Evolutionary conservation across 2,329 filamentous ascomycete genomes (phyloP).

Genomic region (Bipolaris gigantea): DNA sequence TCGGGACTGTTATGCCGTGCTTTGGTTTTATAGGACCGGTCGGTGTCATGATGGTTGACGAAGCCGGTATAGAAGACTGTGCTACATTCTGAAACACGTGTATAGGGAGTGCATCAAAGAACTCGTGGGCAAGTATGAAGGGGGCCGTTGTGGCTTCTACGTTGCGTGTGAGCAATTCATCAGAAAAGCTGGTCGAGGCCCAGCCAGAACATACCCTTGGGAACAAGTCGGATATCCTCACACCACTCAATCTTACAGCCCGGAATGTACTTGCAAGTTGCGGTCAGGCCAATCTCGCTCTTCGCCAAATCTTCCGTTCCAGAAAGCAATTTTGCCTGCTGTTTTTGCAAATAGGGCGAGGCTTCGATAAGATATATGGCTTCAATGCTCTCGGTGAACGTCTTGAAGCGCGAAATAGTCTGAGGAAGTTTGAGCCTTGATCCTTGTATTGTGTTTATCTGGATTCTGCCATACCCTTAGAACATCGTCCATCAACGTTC

Average conservation of each 20-base stretch:
- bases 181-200: not conserved
- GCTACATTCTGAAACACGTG: conserved; percentile 85
- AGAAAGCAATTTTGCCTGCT: conserved; percentile 82
- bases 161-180: conserved; percentile 18
- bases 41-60: conserved; percentile 51
- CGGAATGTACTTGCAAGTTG: conserved; percentile 72
- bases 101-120: conserved; percentile 97
- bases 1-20: conserved; percentile 40
- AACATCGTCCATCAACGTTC: conserved; percentile 97
- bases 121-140: conserved; percentile 95
- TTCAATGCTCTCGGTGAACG: conserved; percentile 75
- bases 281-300: conserved; percentile 72
- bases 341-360: conserved; percentile 73
- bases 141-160: conserved; percentile 71
- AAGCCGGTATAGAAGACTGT: conserved; percentile 42
- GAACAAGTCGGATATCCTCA: conserved; percentile 83
- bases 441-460: not conserved
- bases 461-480: conserved; percentile 65
- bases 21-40: conserved; percentile 52
- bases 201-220: conserved; percentile 58
- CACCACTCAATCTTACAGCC: conserved; percentile 81
- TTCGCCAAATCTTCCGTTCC: conserved; percentile 70
- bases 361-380: conserved; percentile 94
- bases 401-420: conserved; percentile 83
- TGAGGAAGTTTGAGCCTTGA: conserved; percentile 43